A percentile compares a stretch with the other conserved stretches of the same genome.
phyloP scores from a whole-genome alignment of 208 protist species.

The Giardia muris region DNA sequence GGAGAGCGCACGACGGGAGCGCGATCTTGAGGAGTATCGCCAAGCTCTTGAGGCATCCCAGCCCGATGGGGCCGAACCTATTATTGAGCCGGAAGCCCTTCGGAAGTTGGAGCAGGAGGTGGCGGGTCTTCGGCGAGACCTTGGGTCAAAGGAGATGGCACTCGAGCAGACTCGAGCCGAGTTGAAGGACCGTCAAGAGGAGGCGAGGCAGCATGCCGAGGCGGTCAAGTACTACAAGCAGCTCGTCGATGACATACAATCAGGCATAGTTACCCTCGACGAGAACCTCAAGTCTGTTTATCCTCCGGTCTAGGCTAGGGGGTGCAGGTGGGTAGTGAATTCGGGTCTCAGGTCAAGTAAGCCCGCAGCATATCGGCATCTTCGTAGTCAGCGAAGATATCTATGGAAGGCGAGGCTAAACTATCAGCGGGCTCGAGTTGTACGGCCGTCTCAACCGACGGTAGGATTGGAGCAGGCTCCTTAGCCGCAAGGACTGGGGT shows the following conservation, averaged over 20 bases:
- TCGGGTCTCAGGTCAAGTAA: no score
- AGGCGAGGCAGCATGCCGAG: not conserved
- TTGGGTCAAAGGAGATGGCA: not conserved
- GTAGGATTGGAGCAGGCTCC: not conserved
- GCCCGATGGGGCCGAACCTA: not conserved
- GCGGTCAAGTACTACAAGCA: not conserved
- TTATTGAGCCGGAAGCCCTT: no score
- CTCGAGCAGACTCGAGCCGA: not conserved
- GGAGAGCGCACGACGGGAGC: not conserved
- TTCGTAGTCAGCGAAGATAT: not conserved
- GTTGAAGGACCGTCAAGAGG: not conserved
- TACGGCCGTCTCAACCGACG: not conserved
- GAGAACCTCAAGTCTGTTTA: not conserved
- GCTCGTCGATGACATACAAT: not conserved
- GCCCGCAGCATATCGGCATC: not conserved
- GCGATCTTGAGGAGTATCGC: not conserved
- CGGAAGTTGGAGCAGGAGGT: not conserved
- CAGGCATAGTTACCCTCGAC: not conserved
- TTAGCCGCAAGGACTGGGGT: not conserved
- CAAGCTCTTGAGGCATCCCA: not conserved
- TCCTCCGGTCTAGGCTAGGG: no score
- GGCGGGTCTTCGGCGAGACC: not conserved
- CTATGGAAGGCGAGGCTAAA: not conserved
- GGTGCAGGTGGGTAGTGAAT: no score
- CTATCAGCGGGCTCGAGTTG: not conserved